Percentiles rank a stretch among this genome's conserved stretches.
These are phyloP conservation scores for Salisapilia sapeloensis DNA, from an alignment of 352 stramenopile species.

Conservation along the genomic window DNA sequence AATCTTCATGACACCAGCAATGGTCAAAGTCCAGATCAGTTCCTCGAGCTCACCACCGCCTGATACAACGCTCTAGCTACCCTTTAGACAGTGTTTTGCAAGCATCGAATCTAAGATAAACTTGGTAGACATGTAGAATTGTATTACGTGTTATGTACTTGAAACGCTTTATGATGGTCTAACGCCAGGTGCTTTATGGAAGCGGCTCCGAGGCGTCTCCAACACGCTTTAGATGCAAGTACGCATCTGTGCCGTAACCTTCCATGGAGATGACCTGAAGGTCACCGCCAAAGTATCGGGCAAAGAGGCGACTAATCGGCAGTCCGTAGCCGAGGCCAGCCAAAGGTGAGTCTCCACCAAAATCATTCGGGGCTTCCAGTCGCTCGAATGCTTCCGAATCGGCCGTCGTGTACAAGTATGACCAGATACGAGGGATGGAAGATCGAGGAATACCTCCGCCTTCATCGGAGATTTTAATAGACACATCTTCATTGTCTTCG, in stretches of 20 bases:
- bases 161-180: too few relatives aligned
- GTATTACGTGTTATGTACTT: too few relatives aligned
- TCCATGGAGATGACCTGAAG: conserved; percentile 99
- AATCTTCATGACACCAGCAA: too few relatives aligned
- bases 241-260: conserved; percentile 98
- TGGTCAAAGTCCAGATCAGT: too few relatives aligned
- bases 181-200: conserved; percentile 33
- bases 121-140: too few relatives aligned
- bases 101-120: too few relatives aligned
- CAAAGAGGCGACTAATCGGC: conserved; percentile 93
- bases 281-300: conserved; percentile 98
- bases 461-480: conserved; percentile 99
- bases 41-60: too few relatives aligned
- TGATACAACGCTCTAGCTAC: too few relatives aligned
- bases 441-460: conserved; percentile 97
- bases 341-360: conserved; percentile 78
- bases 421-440: conserved; percentile 98
- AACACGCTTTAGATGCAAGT: conserved; percentile 88
- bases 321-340: conserved; percentile 95
- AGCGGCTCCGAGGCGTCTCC: conserved; percentile 80
- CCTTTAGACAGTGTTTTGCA: too few relatives aligned
- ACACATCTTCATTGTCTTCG: conserved; percentile 97
- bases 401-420: conserved; percentile 98
- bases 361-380: conserved; percentile 77
- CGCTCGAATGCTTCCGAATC: conserved; percentile 88